These are phyloP conservation scores for Neofusicoccum kwambonambiense DNA, from an alignment of 2,329 filamentous ascomycete genomes.

Conservation along the genomic window DNA sequence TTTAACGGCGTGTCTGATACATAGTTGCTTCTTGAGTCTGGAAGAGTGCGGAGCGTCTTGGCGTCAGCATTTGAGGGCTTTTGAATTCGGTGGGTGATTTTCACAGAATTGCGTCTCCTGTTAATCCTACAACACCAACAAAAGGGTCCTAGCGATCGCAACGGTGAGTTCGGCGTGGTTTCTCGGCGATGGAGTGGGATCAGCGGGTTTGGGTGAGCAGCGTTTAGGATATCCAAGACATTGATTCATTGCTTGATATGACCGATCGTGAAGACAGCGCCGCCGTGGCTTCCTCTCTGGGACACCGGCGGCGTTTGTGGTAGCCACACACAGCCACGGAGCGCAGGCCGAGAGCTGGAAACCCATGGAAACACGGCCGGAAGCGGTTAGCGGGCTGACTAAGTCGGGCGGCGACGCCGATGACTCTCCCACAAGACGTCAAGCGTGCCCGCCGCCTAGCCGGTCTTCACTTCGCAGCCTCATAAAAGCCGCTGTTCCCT, in stretches of 20 bases:
- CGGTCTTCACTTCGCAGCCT: slow-evolving; percentile 1
- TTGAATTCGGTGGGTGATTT: background rate
- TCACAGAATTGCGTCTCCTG: background rate
- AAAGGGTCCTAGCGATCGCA: background rate
- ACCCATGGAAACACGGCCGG: background rate
- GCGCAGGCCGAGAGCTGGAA: slow-evolving; percentile 1
- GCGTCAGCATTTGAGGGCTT: background rate
- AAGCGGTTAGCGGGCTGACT: slow-evolving; percentile 4
- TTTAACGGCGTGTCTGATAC: background rate
- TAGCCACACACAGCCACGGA: background rate
- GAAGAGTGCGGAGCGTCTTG: background rate
- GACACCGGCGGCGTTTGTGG: background rate
- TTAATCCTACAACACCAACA: background rate
- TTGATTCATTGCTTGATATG: background rate
- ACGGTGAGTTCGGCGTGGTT: background rate
- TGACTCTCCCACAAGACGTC: slow-evolving; percentile 17
- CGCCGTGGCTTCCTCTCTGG: background rate
- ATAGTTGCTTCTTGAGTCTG: background rate
- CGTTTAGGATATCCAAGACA: background rate
- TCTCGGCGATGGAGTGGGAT: background rate
- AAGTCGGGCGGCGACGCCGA: slow-evolving; percentile 12
- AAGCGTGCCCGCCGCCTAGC: slow-evolving; percentile 11
- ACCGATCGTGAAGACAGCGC: background rate
- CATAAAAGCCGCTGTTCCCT: slow-evolving; percentile 16
- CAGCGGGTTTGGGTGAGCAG: background rate